These are phyloP conservation scores for Geotrichum histeridarum DNA, from an alignment of 1,139 yeast genomes.

Conservation along the genomic window DNA sequence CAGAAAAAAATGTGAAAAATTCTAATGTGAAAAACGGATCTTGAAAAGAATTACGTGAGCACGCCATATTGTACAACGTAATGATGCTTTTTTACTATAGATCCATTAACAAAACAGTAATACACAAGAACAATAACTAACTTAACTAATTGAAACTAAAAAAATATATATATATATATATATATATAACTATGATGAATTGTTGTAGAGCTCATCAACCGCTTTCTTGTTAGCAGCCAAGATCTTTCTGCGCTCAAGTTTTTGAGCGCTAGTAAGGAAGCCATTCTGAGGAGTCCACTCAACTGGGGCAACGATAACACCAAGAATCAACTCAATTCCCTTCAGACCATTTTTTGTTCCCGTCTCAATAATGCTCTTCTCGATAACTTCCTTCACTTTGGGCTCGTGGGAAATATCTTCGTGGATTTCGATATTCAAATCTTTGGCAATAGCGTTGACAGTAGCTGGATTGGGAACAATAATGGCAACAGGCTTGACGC, in stretches of 20 bases:
- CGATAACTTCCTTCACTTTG: conserved; percentile 53
- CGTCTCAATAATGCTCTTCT: conserved; percentile 59
- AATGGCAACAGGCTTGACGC: conserved; percentile 89
- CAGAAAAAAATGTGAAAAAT: no score
- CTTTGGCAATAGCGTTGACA: conserved; percentile 55
- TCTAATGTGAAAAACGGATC: no score
- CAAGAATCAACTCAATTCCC: conserved; percentile 82
- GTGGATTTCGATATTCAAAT: conserved; percentile 47
- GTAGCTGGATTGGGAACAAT: conserved; percentile 73
- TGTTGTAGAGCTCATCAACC: conserved; percentile 20
- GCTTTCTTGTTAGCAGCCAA: conserved; percentile 45
- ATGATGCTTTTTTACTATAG: no score
- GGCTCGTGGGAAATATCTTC: conserved; percentile 54
- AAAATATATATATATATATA: neutral
- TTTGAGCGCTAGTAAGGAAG: conserved; percentile 90
- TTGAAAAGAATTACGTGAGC: neutral
- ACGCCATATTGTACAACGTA: neutral
- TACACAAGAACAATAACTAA: neutral
- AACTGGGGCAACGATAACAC: conserved; percentile 71
- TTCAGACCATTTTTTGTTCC: conserved; percentile 75
- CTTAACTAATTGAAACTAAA: neutral
- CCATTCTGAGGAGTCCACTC: conserved; percentile 99
- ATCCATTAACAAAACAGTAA: neutral
- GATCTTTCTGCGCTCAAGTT: conserved; percentile 90
- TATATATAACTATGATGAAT: neutral